phyloP scores from a whole-genome alignment of 495 filamentous ascomycete genomes.

The Elasticomyces elasticus region DNA sequence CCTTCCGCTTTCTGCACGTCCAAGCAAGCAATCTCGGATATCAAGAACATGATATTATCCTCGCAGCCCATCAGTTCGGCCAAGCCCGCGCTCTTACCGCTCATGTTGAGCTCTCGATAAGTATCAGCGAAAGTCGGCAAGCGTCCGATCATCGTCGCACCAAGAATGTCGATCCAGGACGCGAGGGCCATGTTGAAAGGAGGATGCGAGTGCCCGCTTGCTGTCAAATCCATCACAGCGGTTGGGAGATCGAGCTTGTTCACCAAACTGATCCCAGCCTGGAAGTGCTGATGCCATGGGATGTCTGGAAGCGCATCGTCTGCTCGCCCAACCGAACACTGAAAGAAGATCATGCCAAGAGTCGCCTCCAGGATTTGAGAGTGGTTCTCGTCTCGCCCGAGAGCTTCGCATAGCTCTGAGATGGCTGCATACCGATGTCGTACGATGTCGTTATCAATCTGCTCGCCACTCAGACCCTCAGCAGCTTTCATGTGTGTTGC shows the following conservation, averaged over 20 bases:
- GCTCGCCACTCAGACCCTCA: slow-evolving; percentile 54
- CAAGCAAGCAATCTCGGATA: slow-evolving; percentile 92
- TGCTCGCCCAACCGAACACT: slow-evolving; percentile 77
- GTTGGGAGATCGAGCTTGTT: slow-evolving; percentile 71
- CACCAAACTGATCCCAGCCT: slow-evolving; percentile 73
- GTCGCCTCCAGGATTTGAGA: slow-evolving; percentile 86
- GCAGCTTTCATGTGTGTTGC: slow-evolving; percentile 91
- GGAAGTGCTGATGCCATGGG: slow-evolving; percentile 94
- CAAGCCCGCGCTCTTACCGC: slow-evolving; percentile 59
- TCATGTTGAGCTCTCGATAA: slow-evolving; percentile 83
- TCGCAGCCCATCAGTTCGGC: slow-evolving; percentile 97
- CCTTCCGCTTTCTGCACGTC: slow-evolving; percentile 77
- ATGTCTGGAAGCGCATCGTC: slow-evolving; percentile 88
- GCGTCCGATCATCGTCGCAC: slow-evolving; percentile 79
- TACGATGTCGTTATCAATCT: slow-evolving; percentile 87
- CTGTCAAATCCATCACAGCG: slow-evolving; percentile 46
- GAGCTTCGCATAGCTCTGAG: slow-evolving; percentile 71
- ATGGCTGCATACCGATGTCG: slow-evolving; percentile 85
- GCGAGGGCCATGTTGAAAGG: slow-evolving; percentile 94
- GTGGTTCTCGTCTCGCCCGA: slow-evolving; percentile 71
- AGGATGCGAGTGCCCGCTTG: slow-evolving; percentile 48
- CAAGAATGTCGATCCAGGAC: slow-evolving; percentile 94
- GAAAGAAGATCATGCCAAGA: slow-evolving; percentile 95
- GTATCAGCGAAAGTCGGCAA: slow-evolving; percentile 82
- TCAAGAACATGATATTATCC: slow-evolving; percentile 94